Evolutionary conservation across 768 basidiomycete species (phyloP).

Genomic region (Pseudohyphozyma bogoriensis): DNA sequence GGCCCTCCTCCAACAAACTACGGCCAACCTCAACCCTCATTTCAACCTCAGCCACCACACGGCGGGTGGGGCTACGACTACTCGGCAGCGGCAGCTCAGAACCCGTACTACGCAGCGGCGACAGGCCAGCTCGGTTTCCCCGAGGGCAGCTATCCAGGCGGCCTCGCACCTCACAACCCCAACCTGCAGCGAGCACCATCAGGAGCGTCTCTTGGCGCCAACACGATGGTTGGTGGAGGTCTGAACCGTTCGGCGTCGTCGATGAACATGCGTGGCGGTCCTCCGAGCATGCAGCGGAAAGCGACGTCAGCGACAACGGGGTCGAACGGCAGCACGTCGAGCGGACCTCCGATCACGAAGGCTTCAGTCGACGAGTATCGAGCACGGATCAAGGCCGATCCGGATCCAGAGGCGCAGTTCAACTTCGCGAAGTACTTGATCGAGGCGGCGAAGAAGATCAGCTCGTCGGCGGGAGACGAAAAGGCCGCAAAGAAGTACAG

Average conservation of each 20-base stretch:
- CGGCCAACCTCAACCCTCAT: neutral
- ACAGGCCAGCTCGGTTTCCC: slow-evolving; percentile 22
- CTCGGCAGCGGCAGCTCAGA: slow-evolving; percentile 19
- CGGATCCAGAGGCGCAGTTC: slow-evolving; percentile 96
- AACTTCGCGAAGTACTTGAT: slow-evolving; percentile 97
- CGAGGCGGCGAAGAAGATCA: slow-evolving; percentile 81
- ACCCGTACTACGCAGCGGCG: slow-evolving; percentile 30
- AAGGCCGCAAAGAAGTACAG: slow-evolving; percentile 81
- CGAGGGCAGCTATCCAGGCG: neutral
- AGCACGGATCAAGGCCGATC: slow-evolving; percentile 90
- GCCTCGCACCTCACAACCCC: neutral
- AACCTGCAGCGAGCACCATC: slow-evolving; percentile 2
- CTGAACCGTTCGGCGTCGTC: slow-evolving; percentile 16
- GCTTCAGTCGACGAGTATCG: slow-evolving; percentile 97
- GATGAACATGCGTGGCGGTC: slow-evolving; percentile 15
- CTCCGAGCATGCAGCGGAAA: slow-evolving; percentile 7
- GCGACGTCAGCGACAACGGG: slow-evolving; percentile 5
- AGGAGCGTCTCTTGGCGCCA: slow-evolving; percentile 1
- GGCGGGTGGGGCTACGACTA: slow-evolving; percentile 19
- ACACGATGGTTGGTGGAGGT: slow-evolving; percentile 4
- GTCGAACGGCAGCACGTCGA: neutral
- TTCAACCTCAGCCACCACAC: slow-evolving; percentile 13
- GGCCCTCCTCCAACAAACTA: slow-evolving; percentile 3
- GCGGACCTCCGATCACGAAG: slow-evolving; percentile 32
- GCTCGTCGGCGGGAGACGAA: slow-evolving; percentile 43